Conservation (phyloP, 768 basidiomycete genomes). For the Sporobolomyces phaffii region DNA sequence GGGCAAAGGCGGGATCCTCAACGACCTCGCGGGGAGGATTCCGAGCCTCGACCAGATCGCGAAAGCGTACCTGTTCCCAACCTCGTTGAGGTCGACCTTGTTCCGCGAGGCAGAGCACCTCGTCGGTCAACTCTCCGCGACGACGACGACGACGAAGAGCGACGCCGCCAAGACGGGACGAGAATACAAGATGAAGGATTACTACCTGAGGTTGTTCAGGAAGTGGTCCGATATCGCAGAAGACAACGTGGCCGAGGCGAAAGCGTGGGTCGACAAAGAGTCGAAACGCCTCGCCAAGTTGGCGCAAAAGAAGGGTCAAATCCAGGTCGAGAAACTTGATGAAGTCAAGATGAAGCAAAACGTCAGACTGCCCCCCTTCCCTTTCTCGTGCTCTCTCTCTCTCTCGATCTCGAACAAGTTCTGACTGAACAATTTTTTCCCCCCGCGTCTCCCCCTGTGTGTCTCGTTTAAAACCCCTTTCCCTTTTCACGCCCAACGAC, state of each 20-base stretch:
- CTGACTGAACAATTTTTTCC: too few relatives aligned
- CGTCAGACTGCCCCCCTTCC: too few relatives aligned
- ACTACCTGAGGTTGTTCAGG: slow-evolving; percentile 87
- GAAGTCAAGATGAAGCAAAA: slow-evolving; percentile 90
- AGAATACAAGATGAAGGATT: slow-evolving; percentile 54
- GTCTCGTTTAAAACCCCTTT: neutral
- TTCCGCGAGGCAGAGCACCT: neutral
- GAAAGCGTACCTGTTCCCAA: slow-evolving; percentile 60
- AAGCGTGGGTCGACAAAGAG: slow-evolving; percentile 79
- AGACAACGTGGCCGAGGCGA: slow-evolving; percentile 8
- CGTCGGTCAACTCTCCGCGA: too few relatives aligned
- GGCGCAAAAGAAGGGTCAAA: slow-evolving; percentile 55
- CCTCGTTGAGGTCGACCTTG: slow-evolving; percentile 41
- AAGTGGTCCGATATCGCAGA: slow-evolving; percentile 62
- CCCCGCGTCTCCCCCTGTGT: neutral
- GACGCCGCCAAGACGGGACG: slow-evolving; percentile 34
- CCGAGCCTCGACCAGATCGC: slow-evolving; percentile 71
- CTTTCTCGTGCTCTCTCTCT: neutral
- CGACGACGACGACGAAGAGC: slow-evolving; percentile 29
- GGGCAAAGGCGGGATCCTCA: slow-evolving; percentile 71
- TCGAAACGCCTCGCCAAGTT: slow-evolving; percentile 52
- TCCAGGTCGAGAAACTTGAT: slow-evolving; percentile 74
- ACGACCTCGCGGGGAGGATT: slow-evolving; percentile 66
- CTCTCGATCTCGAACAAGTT: too few relatives aligned
- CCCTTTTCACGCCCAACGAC: neutral